Evolutionary conservation across 1,284 basidiomycete genomes (phyloP), one percentile per base, ranked within the genome.

Genomic region (Cerioporus squamosus): DNA sequence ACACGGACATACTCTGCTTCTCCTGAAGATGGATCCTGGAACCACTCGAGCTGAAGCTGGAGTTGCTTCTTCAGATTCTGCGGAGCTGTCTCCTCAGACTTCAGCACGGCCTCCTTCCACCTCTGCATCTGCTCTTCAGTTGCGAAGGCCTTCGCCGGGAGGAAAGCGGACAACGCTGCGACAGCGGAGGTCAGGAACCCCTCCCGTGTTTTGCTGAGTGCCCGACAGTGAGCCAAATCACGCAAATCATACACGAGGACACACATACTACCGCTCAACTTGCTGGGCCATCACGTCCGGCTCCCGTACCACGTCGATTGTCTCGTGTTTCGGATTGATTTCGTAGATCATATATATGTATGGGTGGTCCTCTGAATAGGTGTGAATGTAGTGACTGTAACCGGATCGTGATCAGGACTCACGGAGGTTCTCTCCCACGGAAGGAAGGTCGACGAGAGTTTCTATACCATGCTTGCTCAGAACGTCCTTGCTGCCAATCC

Each of bases 341-440:
- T 60, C 54, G 36, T 50, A n/a, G 10, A 60, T 56, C 0, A 42
- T 36, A 15, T 23, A 40, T 1, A 49, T 51, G 38, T 39, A 51
- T 24, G 47, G 40, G 24, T 60, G 59, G 22, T 60, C 59, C 59
- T 60, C 22, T 14, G 1, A 14, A 39, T 17, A 14, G 5, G 38
- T 39, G 15, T 39, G 5, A 39, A 18, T 39, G 38, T 39, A 18
- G 38, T 18, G 38, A 18, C 38, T 5, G 38, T 39, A 10, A 10
- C 15, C 38, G 12, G 38, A 39, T 5, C 15, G 18, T 36, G 15
- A 17, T 12, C 12, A 20, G 23, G 65, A 55, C 80, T 83, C 81
- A 68, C 79, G 77, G 49, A 81, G 83, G 23, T 79, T 74, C 59
- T 83, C 80, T 10, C 86, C 86, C 0, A 88, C 86, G 5, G 84